These are phyloP conservation scores for Taiozyma sp. DNA, from an alignment of 1,139 yeast genomes.

Conservation along the genomic window DNA sequence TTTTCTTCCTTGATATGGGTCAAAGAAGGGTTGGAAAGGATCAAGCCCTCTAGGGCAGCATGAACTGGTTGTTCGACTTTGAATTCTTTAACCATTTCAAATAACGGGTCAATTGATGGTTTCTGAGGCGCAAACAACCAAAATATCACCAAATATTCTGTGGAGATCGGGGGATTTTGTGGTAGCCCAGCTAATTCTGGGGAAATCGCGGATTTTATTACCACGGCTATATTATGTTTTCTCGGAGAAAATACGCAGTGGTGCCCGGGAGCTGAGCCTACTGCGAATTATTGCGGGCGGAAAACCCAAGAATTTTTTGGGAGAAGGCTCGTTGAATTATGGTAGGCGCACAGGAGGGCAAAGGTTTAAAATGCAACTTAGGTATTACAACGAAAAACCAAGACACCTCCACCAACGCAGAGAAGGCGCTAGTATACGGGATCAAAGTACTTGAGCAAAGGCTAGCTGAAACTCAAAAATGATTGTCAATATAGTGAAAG, in stretches of 20 bases:
- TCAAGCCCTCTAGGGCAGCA: constrained; percentile 63
- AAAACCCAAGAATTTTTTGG: neutral
- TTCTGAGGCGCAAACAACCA: neutral
- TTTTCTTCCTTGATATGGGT: constrained; percentile 62
- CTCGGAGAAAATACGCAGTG: too few species aligned
- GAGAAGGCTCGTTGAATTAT: neutral
- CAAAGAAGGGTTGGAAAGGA: constrained; percentile 62
- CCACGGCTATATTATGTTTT: too few species aligned
- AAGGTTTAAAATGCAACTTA: too few species aligned
- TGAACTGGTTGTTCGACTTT: constrained; percentile 54
- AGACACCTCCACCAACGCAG: too few species aligned
- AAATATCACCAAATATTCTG: neutral
- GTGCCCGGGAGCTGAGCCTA: neutral
- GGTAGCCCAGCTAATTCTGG: too few species aligned
- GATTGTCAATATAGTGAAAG: neutral
- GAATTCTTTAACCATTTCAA: constrained; percentile 26
- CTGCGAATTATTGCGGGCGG: neutral
- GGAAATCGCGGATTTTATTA: too few species aligned
- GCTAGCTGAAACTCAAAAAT: neutral
- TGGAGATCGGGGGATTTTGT: neutral
- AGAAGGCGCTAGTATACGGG: too few species aligned
- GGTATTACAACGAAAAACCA: too few species aligned
- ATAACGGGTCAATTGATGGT: neutral
- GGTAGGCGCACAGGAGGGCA: too few species aligned
- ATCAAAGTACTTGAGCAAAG: neutral